Conservation (phyloP, 306 rosid species). For the Prunus davidiana region DNA sequence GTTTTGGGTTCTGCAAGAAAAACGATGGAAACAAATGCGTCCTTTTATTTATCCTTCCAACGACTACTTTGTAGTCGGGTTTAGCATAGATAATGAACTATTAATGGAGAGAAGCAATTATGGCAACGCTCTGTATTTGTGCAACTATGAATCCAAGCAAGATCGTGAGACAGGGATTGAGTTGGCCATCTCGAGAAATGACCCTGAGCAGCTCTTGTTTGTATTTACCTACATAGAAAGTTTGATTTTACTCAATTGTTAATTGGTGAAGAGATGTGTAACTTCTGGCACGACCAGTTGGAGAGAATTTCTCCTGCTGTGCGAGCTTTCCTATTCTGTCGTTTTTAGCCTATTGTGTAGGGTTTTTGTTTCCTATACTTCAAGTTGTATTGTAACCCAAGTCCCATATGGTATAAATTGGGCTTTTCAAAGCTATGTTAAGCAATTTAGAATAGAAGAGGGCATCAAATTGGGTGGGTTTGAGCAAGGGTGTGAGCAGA, state of each 20-base stretch:
- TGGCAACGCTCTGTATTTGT: neutral
- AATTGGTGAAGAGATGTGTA: too few relatives aligned
- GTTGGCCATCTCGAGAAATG: neutral
- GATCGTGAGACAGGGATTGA: neutral
- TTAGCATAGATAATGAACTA: neutral
- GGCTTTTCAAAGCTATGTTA: too few relatives aligned
- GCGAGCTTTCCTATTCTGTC: too few relatives aligned
- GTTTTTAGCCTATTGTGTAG: too few relatives aligned
- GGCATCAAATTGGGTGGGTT: too few relatives aligned
- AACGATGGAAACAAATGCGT: neutral
- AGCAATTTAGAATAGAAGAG: too few relatives aligned
- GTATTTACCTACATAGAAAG: constrained; percentile 1
- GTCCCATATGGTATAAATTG: too few relatives aligned
- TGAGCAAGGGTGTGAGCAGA: too few relatives aligned
- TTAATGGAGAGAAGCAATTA: neutral
- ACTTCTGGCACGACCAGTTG: too few relatives aligned
- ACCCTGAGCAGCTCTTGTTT: neutral
- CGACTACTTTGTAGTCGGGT: neutral
- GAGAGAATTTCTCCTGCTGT: too few relatives aligned
- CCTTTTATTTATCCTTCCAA: neutral
- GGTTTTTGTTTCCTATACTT: too few relatives aligned
- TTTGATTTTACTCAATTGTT: neutral
- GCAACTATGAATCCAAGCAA: neutral
- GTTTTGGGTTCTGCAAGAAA: neutral
- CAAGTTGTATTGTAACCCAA: too few relatives aligned